A percentile compares a stretch with the other conserved stretches of the same genome.
phyloP scores from a whole-genome alignment of 495 filamentous ascomycete genomes.

The Xylaria grammica region DNA sequence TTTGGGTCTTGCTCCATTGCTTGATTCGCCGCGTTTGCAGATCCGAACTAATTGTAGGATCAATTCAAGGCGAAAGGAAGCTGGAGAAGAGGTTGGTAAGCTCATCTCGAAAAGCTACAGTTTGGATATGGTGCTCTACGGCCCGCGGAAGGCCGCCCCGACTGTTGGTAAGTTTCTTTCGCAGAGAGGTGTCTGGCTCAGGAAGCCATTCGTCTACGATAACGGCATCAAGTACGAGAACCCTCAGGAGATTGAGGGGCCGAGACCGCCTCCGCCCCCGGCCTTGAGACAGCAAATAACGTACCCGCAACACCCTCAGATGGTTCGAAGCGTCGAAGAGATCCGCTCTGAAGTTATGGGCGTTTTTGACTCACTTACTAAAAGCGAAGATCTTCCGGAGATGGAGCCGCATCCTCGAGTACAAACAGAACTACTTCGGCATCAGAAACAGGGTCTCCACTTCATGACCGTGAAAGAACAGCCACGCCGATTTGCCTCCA shows the following conservation, averaged over 20 bases:
- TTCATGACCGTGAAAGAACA: conserved; percentile 88
- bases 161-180: conserved; percentile 69
- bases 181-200: conserved; percentile 68
- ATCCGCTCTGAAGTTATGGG: conserved; percentile 80
- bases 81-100: conserved; percentile 54
- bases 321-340: conserved; percentile 77
- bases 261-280: conserved; percentile 42
- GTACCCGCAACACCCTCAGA: conserved; percentile 29
- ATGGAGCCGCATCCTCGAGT: conserved; percentile 69
- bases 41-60: conserved; percentile 73
- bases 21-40: conserved; percentile 63
- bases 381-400: conserved; percentile 75
- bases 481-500: conserved; percentile 43
- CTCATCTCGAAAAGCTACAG: conserved; percentile 60
- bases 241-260: conserved; percentile 57
- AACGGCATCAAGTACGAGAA: conserved; percentile 69
- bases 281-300: conserved; percentile 20
- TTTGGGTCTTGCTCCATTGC: conserved; percentile 67
- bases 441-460: conserved; percentile 89
- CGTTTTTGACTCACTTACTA: conserved; percentile 82
- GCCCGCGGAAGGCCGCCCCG: conserved; percentile 66
- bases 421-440: conserved; percentile 73
- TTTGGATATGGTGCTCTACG: conserved; percentile 78
- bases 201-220: conserved; percentile 66
- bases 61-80: conserved; percentile 60